Percentiles rank a stretch among this genome's conserved stretches.
phyloP scores from a whole-genome alignment of 352 stramenopile species.

The Phytophthora macrochlamydospora region DNA sequence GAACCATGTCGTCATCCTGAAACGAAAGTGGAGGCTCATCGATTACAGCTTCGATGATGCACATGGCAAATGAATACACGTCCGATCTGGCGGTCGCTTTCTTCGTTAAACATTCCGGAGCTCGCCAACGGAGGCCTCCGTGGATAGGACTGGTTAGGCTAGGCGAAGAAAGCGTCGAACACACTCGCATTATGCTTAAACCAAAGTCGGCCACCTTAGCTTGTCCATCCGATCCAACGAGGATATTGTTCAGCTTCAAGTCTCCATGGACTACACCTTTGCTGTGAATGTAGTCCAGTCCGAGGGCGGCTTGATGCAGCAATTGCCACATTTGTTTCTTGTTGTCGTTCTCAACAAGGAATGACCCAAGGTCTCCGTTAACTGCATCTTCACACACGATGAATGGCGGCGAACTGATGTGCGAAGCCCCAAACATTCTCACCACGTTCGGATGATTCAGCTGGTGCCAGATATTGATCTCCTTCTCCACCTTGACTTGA shows the following conservation, averaged over 20 bases:
- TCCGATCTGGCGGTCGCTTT: conserved; percentile 25
- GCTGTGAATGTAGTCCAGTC: conserved; percentile 59
- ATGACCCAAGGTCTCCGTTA: conserved; percentile 19
- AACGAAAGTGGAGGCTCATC: conserved; percentile 23
- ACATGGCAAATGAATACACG: conserved; percentile 43
- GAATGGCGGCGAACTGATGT: conserved; percentile 28
- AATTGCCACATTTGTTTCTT: conserved; percentile 25
- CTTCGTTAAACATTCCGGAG: conserved; percentile 32
- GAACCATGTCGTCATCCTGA: conserved; percentile 14
- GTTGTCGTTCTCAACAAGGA: conserved; percentile 7
- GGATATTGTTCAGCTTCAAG: conserved; percentile 55
- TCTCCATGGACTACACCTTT: conserved; percentile 65
- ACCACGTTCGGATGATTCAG: conserved; percentile 34
- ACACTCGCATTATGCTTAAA: conserved; percentile 1
- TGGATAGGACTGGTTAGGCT: background rate
- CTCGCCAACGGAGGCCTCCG: conserved; percentile 24
- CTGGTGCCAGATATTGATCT: conserved; percentile 27
- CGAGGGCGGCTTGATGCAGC: conserved; percentile 34
- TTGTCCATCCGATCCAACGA: conserved; percentile 25
- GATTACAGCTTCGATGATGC: conserved; percentile 31
- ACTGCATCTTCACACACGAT: conserved; percentile 31
- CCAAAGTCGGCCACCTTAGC: conserved; percentile 26
- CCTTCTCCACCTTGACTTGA: conserved; percentile 10
- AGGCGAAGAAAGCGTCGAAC: background rate
- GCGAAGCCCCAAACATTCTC: conserved; percentile 34